Conservation (phyloP, 768 basidiomycete species). For the Cystofilobasidium macerans region DNA sequence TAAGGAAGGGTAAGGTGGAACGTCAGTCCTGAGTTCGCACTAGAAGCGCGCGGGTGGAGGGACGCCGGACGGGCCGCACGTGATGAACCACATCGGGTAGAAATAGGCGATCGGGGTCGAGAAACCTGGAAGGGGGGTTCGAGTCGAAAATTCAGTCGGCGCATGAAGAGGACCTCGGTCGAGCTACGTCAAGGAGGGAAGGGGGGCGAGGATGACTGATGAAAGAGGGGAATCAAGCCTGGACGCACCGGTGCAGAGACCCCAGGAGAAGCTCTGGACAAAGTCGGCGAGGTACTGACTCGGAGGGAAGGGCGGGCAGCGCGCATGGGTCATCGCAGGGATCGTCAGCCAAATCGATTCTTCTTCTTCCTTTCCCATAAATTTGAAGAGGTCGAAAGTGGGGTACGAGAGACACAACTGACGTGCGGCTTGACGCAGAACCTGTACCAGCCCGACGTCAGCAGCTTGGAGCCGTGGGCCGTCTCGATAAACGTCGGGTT, state of each 20-base stretch:
- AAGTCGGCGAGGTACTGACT: slow-evolving; percentile 75
- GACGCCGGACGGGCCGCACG: neutral
- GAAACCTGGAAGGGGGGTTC: too few relatives aligned
- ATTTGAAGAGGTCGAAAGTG: neutral
- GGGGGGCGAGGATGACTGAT: too few relatives aligned
- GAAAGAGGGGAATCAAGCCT: too few relatives aligned
- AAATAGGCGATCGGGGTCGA: neutral
- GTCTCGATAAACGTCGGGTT: slow-evolving; percentile 90
- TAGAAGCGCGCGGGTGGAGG: too few relatives aligned
- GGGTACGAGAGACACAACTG: slow-evolving; percentile 32
- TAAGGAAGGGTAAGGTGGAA: neutral
- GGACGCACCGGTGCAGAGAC: slow-evolving; percentile 58
- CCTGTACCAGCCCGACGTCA: slow-evolving; percentile 72
- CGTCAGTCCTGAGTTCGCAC: neutral
- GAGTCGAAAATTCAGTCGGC: too few relatives aligned
- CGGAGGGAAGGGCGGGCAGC: neutral
- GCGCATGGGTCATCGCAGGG: too few relatives aligned
- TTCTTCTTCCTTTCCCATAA: too few relatives aligned
- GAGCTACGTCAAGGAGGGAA: slow-evolving; percentile 22
- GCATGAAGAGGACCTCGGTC: too few relatives aligned
- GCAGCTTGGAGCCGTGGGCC: slow-evolving; percentile 81
- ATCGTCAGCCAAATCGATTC: too few relatives aligned
- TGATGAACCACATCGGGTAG: slow-evolving; percentile 20
- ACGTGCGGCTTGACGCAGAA: slow-evolving; percentile 59
- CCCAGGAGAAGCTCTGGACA: slow-evolving; percentile 70